A percentile compares a stretch with the other conserved stretches of the same genome.
Evolutionary conservation across 2,329 filamentous ascomycete species (phyloP).

Genomic region (Aspergillus candidus): DNA sequence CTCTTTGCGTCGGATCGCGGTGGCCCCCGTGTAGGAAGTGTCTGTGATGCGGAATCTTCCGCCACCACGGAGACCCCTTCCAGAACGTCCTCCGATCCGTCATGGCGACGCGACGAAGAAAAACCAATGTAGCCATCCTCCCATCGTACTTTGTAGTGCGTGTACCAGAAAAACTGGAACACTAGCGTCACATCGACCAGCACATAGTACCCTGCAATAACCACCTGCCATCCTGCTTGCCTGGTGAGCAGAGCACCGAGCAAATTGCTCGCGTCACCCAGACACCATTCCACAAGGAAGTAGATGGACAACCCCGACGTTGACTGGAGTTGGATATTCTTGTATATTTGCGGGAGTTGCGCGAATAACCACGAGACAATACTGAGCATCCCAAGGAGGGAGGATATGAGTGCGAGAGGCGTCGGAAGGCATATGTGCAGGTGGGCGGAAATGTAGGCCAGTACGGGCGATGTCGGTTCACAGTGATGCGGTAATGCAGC

Average conservation of each 20-base stretch:
- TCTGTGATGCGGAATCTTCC: constrained; percentile 18
- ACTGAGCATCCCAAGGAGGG: constrained; percentile 54
- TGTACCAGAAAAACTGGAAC: constrained; percentile 62
- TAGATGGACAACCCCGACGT: constrained; percentile 60
- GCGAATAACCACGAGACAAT: constrained; percentile 65
- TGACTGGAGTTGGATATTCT: constrained; percentile 59
- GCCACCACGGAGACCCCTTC: constrained; percentile 35
- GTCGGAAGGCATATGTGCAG: constrained; percentile 60
- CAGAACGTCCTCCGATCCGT: constrained; percentile 25
- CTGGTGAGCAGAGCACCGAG: constrained; percentile 57
- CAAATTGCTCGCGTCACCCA: constrained; percentile 59
- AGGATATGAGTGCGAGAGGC: constrained; percentile 56
- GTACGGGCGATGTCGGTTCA: constrained; percentile 53
- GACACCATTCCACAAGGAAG: constrained; percentile 60
- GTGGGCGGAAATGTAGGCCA: constrained; percentile 51
- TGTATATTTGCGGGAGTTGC: constrained; percentile 63
- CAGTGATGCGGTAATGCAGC: constrained; percentile 52
- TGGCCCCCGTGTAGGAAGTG: constrained; percentile 12
- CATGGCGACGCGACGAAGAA: constrained; percentile 22
- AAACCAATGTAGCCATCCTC: constrained; percentile 32
- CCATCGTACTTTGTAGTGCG: constrained; percentile 46
- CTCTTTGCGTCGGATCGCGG: constrained; percentile 27
- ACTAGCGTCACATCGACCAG: constrained; percentile 59
- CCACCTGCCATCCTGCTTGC: constrained; percentile 61
- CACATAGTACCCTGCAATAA: constrained; percentile 61